Conservation (phyloP, 2,329 filamentous ascomycete genomes). For the Cladosporium phlei region DNA sequence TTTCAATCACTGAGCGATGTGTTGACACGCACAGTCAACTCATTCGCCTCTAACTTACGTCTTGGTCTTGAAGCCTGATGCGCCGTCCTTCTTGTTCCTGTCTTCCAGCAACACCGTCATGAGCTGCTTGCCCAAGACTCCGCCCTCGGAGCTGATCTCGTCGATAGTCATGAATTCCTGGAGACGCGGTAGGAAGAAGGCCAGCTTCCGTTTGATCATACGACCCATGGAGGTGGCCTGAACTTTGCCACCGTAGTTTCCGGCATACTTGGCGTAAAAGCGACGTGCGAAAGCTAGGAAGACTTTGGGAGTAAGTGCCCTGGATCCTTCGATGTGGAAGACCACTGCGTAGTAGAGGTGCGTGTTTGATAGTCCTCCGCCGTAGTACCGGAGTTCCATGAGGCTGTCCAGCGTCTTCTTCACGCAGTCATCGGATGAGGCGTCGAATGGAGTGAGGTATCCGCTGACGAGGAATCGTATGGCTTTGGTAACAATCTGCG, state of each 20-base stretch:
- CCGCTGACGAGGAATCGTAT: conserved; percentile 7
- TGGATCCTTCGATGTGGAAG: background rate
- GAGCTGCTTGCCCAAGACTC: conserved; percentile 3
- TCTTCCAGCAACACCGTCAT: conserved; percentile 7
- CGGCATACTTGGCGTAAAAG: background rate
- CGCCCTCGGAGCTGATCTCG: background rate
- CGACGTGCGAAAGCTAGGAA: background rate
- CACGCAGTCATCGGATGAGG: background rate
- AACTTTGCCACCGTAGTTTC: background rate
- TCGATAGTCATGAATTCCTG: background rate
- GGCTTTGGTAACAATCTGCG: background rate
- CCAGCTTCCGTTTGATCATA: conserved; percentile 9
- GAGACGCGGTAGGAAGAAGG: background rate
- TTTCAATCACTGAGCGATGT: too few relatives aligned
- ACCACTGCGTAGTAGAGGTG: background rate
- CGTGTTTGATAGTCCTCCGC: background rate
- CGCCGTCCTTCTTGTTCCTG: too few relatives aligned
- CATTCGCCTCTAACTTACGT: too few relatives aligned
- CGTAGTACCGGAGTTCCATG: background rate
- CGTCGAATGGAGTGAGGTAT: background rate
- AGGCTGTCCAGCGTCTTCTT: background rate
- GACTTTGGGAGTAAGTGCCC: background rate
- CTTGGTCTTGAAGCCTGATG: too few relatives aligned
- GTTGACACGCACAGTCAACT: too few relatives aligned
- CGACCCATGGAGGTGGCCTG: background rate